These are phyloP conservation scores for fission yeast (Schizosaccharomyces pombe) DNA, from an alignment of 805 yeast species.

Conservation along the genomic window DNA sequence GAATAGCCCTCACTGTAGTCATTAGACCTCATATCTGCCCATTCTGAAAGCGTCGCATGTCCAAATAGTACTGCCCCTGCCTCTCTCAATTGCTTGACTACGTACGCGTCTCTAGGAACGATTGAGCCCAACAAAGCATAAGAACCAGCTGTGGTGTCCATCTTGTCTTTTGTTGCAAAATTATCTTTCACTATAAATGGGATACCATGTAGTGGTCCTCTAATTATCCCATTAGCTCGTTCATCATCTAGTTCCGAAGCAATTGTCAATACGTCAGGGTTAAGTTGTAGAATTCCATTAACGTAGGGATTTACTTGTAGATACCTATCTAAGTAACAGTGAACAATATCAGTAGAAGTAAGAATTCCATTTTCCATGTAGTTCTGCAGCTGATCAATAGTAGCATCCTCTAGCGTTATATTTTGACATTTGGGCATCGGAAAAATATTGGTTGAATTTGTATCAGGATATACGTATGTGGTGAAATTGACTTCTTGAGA, in stretches of 20 bases:
- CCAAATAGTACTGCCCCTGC: slow-evolving; percentile 1
- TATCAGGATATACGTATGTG: too few species aligned
- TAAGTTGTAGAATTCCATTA: background rate
- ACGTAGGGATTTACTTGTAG: background rate
- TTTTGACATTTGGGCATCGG: too few species aligned
- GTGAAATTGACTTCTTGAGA: too few species aligned
- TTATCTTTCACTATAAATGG: background rate
- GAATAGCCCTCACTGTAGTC: background rate
- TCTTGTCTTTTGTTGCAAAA: background rate
- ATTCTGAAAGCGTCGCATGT: background rate
- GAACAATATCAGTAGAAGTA: background rate
- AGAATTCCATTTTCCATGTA: background rate
- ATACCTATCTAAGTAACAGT: background rate
- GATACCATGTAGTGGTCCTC: background rate
- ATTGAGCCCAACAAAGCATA: background rate
- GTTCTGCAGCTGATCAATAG: background rate
- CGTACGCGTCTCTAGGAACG: background rate
- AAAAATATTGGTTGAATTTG: too few species aligned
- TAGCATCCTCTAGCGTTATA: too few species aligned
- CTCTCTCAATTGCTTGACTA: background rate
- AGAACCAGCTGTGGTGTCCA: background rate
- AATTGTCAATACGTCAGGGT: background rate
- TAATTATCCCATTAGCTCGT: background rate
- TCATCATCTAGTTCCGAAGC: background rate
- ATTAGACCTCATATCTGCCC: background rate